Evolutionary conservation across 306 rosid genomes (phyloP).

Genomic region (Rosa rugosa): DNA sequence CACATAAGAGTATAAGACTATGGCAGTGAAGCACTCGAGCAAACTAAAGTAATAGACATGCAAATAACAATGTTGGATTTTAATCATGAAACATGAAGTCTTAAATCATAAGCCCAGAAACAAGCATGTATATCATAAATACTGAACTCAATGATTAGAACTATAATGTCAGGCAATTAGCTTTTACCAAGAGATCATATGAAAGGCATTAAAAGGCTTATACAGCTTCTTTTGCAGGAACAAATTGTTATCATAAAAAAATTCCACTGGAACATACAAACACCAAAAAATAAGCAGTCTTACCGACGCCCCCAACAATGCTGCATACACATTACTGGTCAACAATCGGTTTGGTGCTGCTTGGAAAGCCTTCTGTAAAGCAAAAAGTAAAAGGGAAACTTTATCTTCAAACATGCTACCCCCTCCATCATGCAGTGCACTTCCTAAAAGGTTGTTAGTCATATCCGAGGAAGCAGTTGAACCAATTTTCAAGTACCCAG

Average conservation of each 20-base stretch:
- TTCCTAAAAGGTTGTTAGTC: slow-evolving; percentile 64
- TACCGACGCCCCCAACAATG: slow-evolving; percentile 95
- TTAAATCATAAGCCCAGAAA: background rate
- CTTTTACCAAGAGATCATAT: background rate
- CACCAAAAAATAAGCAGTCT: slow-evolving; percentile 31
- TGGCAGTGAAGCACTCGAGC: background rate
- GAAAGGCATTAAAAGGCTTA: background rate
- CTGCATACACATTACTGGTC: slow-evolving; percentile 76
- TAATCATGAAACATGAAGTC: background rate
- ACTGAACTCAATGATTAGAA: background rate
- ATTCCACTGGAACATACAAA: background rate
- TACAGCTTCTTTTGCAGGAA: background rate
- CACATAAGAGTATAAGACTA: background rate
- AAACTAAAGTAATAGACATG: slow-evolving; percentile 1
- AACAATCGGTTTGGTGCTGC: slow-evolving; percentile 88
- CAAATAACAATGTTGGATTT: background rate
- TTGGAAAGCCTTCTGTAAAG: slow-evolving; percentile 92
- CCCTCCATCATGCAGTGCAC: slow-evolving; percentile 69
- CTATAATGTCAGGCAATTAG: background rate
- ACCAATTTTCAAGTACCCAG: slow-evolving; percentile 76
- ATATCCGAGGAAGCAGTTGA: slow-evolving; percentile 48
- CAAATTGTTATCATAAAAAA: background rate
- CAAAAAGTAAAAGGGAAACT: slow-evolving; percentile 84
- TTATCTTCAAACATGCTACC: slow-evolving; percentile 93
- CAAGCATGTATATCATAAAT: background rate